phyloP scores from a whole-genome alignment of 192 early-diverging fungal genomes.

The Dissophora ornata region DNA sequence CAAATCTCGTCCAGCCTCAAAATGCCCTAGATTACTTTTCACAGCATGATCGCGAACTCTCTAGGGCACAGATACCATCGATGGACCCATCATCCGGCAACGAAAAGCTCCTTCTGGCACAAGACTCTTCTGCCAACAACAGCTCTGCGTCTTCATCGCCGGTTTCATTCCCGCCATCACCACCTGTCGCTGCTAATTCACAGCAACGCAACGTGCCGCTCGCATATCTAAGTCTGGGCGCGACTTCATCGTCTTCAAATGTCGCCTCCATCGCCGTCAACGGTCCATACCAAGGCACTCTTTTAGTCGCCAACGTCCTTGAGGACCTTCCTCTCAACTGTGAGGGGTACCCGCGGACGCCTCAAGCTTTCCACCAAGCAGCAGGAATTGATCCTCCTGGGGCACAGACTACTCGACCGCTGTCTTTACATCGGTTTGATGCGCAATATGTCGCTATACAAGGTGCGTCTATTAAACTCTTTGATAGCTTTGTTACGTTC shows the following conservation, averaged over 20 bases:
- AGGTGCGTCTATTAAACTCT: too few relatives aligned
- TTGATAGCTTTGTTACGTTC: too few relatives aligned
- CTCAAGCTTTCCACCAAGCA: slow-evolving; percentile 6
- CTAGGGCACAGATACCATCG: slow-evolving; percentile 13
- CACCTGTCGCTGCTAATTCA: neutral
- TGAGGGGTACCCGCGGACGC: neutral
- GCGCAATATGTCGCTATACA: too few relatives aligned
- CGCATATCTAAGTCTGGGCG: slow-evolving; percentile 13
- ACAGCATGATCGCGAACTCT: slow-evolving; percentile 2
- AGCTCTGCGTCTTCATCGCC: slow-evolving; percentile 25
- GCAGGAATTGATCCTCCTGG: neutral
- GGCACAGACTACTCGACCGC: neutral
- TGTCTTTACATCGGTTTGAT: neutral
- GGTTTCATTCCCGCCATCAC: slow-evolving; percentile 26
- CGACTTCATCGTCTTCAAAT: neutral
- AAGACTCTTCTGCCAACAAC: slow-evolving; percentile 14
- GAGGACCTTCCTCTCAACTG: neutral
- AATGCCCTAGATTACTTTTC: slow-evolving; percentile 5
- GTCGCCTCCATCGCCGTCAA: slow-evolving; percentile 4
- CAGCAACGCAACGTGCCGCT: slow-evolving; percentile 3
- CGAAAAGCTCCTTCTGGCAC: slow-evolving; percentile 6
- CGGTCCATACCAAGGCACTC: neutral
- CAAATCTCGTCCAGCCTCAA: neutral
- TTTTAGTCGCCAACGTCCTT: neutral
- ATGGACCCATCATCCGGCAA: slow-evolving; percentile 6